Conservation (phyloP, 495 filamentous ascomycete genomes). For the Neurospora terricola region DNA sequence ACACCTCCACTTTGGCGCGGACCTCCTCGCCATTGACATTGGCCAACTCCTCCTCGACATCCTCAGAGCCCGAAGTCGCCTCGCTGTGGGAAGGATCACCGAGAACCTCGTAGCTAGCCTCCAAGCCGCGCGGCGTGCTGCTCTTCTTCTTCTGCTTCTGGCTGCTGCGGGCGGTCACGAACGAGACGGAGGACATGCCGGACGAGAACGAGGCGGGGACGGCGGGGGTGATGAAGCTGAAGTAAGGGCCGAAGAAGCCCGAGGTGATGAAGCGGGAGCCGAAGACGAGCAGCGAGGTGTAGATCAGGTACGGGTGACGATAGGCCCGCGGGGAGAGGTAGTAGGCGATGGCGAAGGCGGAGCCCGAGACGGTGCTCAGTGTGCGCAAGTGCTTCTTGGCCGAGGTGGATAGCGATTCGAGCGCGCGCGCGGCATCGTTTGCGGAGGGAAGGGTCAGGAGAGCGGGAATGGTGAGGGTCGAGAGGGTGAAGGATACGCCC, state of each 20-base stretch:
- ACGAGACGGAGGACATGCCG: conserved; percentile 3
- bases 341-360: conserved; percentile 64
- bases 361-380: conserved; percentile 49
- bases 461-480: conserved; percentile 61
- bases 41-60: conserved; percentile 29
- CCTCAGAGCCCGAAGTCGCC: conserved; percentile 26
- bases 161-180: conserved; percentile 11
- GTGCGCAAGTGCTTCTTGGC: conserved; percentile 48
- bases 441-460: conserved; percentile 70
- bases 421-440: conserved; percentile 50
- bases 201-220: conserved; percentile 3
- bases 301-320: conserved; percentile 79
- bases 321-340: conserved; percentile 55
- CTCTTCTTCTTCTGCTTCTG: conserved; percentile 9
- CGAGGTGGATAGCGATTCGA: conserved; percentile 49
- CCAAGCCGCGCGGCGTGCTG: conserved; percentile 27
- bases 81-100: conserved; percentile 34
- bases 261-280: conserved; percentile 44
- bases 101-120: conserved; percentile 58
- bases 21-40: conserved; percentile 77
- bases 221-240: conserved; percentile 33
- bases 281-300: conserved; percentile 54
- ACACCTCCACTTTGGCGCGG: conserved; percentile 55
- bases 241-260: conserved; percentile 42
- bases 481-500: conserved; percentile 77